Conservation (phyloP, 1,284 basidiomycete genomes). For the Ganoderma lucidum region DNA sequence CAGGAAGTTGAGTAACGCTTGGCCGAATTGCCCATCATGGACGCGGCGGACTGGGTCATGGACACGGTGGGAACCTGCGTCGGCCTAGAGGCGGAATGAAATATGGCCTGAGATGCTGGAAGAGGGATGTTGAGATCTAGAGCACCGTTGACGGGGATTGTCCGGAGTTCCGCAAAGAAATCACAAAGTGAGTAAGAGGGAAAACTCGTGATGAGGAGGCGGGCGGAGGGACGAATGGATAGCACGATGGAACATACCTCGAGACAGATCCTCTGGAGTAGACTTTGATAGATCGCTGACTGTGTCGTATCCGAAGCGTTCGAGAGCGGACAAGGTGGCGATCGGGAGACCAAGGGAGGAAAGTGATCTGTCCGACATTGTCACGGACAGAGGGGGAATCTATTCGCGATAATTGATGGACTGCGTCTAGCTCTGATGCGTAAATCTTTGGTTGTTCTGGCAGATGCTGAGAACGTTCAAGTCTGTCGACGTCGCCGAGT, state of each 20-base stretch:
- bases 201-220: background rate
- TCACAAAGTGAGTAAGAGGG: conserved; percentile 10
- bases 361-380: conserved; percentile 43
- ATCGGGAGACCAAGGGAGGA: conserved; percentile 48
- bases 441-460: background rate
- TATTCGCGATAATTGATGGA: background rate
- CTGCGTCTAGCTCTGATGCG: background rate
- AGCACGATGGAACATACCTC: conserved; percentile 44
- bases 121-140: conserved; percentile 58
- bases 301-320: conserved; percentile 59
- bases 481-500: background rate
- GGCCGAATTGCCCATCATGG: conserved; percentile 45
- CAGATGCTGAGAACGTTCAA: no score
- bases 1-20: conserved; percentile 53
- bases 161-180: conserved; percentile 8
- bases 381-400: conserved; percentile 2
- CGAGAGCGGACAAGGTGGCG: conserved; percentile 51
- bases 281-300: conserved; percentile 52
- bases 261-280: conserved; percentile 51
- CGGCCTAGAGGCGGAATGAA: conserved; percentile 47
- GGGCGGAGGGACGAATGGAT: background rate
- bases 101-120: conserved; percentile 51
- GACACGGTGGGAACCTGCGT: conserved; percentile 39
- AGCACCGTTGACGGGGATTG: background rate
- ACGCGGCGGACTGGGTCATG: conserved; percentile 65